These are phyloP conservation scores for Carex parvula DNA, from an alignment of 176 grass and related monocot species.

Conservation along the genomic window DNA sequence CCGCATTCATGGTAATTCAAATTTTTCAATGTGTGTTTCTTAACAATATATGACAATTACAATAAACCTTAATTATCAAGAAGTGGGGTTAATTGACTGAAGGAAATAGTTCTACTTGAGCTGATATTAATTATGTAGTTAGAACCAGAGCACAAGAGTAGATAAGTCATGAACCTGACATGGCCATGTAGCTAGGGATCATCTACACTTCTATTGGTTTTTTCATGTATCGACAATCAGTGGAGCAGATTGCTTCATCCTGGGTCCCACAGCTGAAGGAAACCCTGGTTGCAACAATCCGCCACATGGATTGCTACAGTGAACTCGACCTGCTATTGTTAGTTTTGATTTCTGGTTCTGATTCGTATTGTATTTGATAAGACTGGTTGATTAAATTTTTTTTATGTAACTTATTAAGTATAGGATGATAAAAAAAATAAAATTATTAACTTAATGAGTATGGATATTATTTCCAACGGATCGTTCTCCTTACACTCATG, in stretches of 20 bases:
- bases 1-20: conserved; percentile 33
- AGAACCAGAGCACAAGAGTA: conserved; percentile 26
- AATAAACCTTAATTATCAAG: neutral
- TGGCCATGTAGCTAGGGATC: neutral
- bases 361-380: too few relatives aligned
- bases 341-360: neutral
- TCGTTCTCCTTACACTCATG: too few relatives aligned
- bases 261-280: neutral
- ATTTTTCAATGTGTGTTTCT: neutral
- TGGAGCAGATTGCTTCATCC: too few relatives aligned
- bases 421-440: too few relatives aligned
- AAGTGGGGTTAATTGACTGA: neutral
- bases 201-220: neutral
- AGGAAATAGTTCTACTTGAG: neutral
- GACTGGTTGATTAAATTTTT: too few relatives aligned
- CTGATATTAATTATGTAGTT: conserved; percentile 34
- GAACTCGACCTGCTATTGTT: neutral
- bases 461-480: too few relatives aligned
- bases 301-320: neutral
- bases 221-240: too few relatives aligned
- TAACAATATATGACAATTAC: conserved; percentile 18
- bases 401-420: too few relatives aligned
- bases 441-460: too few relatives aligned
- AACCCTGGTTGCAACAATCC: neutral
- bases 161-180: conserved; percentile 37